Percentiles rank a stretch among this genome's conserved stretches.
Evolutionary conservation across 148 eudicot species (phyloP).

Genomic region (Silene latifolia): DNA sequence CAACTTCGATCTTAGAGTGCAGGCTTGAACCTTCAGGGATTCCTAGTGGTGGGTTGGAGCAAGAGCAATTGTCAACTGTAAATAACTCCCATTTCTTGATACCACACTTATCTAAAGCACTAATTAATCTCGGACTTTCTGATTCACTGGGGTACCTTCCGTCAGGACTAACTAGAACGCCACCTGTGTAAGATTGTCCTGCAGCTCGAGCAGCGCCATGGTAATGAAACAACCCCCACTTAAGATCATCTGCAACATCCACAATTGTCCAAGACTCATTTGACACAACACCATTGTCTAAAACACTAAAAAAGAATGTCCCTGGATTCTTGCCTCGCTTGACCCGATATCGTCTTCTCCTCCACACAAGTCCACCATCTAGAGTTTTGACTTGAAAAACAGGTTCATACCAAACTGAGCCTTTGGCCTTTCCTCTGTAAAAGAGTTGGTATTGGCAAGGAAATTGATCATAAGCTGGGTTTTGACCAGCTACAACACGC

Average conservation of each 20-base stretch:
- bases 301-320: conserved; percentile 81
- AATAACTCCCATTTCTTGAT: conserved; percentile 86
- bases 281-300: conserved; percentile 96
- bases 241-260: conserved; percentile 76
- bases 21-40: conserved; percentile 77
- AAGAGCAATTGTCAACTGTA: conserved; percentile 80
- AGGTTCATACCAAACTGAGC: conserved; percentile 98
- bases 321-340: conserved; percentile 67
- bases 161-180: conserved; percentile 80
- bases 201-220: conserved; percentile 97
- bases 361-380: conserved; percentile 76
- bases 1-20: conserved; percentile 47
- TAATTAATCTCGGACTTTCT: conserved; percentile 37
- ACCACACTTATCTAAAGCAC: conserved; percentile 69
- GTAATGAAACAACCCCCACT: conserved; percentile 99
- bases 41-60: conserved; percentile 67
- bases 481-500: conserved; percentile 97
- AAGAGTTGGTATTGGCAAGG: conserved; percentile 95
- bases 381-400: conserved; percentile 83
- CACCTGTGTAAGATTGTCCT: conserved; percentile 93
- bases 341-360: conserved; percentile 82
- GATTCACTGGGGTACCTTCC: conserved; percentile 56
- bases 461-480: conserved; percentile 93
- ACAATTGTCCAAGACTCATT: conserved; percentile 96
- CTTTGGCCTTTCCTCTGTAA: conserved; percentile 85